Conservation (phyloP, 2,329 filamentous ascomycete species). For the Epichloe uncinata region DNA sequence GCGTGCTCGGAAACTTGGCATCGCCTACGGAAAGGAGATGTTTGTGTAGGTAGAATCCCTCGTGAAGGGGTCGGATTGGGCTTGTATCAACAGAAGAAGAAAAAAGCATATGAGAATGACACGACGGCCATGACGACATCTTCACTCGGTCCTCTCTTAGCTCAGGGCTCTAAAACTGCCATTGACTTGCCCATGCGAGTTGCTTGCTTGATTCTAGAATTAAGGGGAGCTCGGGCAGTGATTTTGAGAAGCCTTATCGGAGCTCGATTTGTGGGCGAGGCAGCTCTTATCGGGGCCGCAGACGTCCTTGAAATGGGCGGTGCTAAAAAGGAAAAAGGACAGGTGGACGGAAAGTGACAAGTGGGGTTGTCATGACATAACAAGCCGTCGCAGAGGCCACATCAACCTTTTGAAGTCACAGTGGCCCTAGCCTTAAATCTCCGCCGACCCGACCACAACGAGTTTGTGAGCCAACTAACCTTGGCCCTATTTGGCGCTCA, state of each 20-base stretch:
- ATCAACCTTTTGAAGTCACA: constrained; percentile 15
- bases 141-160: background rate
- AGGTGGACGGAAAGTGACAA: constrained; percentile 1
- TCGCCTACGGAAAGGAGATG: background rate
- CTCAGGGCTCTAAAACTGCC: background rate
- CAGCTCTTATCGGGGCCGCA: constrained; percentile 4
- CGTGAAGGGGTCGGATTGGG: background rate
- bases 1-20: background rate
- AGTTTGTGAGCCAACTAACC: background rate
- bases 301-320: background rate
- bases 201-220: background rate
- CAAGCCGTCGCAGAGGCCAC: constrained; percentile 17
- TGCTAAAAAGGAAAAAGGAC: background rate
- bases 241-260: constrained; percentile 2
- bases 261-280: background rate
- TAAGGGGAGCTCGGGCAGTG: too few relatives aligned
- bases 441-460: background rate
- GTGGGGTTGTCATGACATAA: constrained; percentile 8
- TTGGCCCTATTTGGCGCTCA: too few relatives aligned
- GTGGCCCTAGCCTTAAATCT: background rate
- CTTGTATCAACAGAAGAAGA: constrained; percentile 3
- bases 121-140: constrained; percentile 2
- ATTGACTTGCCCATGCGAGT: background rate
- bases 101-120: constrained; percentile 3
- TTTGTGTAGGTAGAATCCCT: background rate